Conservation (phyloP, 441 rosid genomes). For the Monsonia emarginata region DNA sequence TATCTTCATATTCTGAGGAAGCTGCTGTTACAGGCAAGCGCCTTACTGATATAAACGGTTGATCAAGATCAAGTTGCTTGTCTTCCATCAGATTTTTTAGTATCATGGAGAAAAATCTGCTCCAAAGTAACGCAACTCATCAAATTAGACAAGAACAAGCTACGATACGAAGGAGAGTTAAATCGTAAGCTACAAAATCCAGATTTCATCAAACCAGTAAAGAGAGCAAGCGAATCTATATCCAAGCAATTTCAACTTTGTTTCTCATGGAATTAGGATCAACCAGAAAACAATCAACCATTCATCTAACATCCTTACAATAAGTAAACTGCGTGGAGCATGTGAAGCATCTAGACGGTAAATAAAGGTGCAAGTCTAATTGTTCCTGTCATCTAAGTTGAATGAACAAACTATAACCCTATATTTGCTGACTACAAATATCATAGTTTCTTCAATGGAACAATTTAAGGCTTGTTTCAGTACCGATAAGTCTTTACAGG, state of each 20-base stretch:
- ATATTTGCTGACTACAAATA: background rate
- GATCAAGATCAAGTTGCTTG: constrained; percentile 60
- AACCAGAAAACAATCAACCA: no score
- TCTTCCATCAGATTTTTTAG: constrained; percentile 53
- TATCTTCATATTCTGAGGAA: constrained; percentile 28
- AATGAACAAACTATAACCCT: background rate
- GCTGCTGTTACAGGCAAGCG: constrained; percentile 24
- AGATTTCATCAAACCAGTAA: background rate
- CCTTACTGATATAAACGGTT: constrained; percentile 70
- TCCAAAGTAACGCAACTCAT: no score
- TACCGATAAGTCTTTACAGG: no score
- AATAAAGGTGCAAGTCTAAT: no score
- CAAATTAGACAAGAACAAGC: background rate
- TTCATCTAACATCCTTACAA: no score
- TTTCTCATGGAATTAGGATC: no score
- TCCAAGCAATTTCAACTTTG: no score
- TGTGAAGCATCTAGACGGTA: no score
- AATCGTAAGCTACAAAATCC: no score
- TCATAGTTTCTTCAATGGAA: background rate
- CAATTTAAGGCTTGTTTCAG: background rate
- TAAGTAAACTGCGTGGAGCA: no score
- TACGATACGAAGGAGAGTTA: no score
- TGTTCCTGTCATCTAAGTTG: no score
- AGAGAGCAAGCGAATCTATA: background rate
- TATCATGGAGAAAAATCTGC: constrained; percentile 16